Evolutionary conservation across 2,329 filamentous ascomycete species (phyloP).

Genomic region (Colletotrichum abscissum): DNA sequence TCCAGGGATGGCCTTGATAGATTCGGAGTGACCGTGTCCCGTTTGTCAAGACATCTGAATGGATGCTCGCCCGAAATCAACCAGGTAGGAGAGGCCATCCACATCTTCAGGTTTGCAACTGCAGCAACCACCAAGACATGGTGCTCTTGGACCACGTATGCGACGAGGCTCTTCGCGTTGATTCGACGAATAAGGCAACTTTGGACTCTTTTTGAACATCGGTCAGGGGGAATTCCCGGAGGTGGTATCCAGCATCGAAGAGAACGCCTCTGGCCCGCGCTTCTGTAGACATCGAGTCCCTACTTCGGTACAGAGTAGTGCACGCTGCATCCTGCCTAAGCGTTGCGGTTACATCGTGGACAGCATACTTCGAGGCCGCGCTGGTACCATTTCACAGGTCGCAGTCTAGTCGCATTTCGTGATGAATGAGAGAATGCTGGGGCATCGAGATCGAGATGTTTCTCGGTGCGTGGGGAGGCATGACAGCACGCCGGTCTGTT

Average conservation of each 20-base stretch:
- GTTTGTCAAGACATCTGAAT: slow-evolving; percentile 71
- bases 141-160: not conserved
- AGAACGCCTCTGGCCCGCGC: not conserved
- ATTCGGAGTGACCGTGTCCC: slow-evolving; percentile 68
- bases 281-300: not conserved
- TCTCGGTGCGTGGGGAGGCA: not conserved
- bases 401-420: not conserved
- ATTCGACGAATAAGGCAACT: not conserved
- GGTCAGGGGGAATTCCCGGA: slow-evolving; percentile 36
- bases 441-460: not conserved
- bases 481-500: not conserved
- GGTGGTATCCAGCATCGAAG: not conserved
- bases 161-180: not conserved
- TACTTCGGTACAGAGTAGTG: too few species aligned
- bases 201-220: slow-evolving; percentile 25
- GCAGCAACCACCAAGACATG: slow-evolving; percentile 27
- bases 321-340: slow-evolving; percentile 38
- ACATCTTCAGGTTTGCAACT: not conserved
- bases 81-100: not conserved
- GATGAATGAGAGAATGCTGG: not conserved
- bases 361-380: not conserved
- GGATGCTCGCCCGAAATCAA: slow-evolving; percentile 64
- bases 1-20: slow-evolving; percentile 62
- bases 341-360: slow-evolving; percentile 20
- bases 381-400: not conserved